Evolutionary conservation across 495 filamentous ascomycete species (phyloP).

Genomic region (Aspergillus carlsbadensis): DNA sequence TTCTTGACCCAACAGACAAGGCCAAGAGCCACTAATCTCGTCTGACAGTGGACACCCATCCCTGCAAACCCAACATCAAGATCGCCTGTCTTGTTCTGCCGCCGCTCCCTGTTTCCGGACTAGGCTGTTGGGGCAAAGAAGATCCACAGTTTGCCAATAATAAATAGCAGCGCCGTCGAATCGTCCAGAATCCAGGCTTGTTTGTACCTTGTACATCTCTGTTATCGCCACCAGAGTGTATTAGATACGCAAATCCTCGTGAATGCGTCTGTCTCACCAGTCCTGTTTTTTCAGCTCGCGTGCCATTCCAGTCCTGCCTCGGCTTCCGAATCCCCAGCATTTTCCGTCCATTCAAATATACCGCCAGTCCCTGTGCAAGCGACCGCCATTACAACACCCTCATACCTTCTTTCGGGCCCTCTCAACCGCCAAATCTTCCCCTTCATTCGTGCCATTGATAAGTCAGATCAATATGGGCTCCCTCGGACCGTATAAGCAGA

Average conservation of each 20-base stretch:
- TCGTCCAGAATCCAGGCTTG: conserved; percentile 1
- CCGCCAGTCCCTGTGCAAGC: neutral
- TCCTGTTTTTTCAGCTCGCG: conserved; percentile 11
- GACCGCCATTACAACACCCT: neutral
- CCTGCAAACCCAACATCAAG: conserved; percentile 4
- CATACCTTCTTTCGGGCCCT: conserved; percentile 17
- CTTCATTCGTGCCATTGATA: conserved; percentile 1
- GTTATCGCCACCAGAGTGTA: conserved; percentile 3
- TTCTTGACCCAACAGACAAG: neutral
- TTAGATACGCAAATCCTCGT: conserved; percentile 1
- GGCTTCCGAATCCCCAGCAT: conserved; percentile 15
- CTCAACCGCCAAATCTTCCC: conserved; percentile 14
- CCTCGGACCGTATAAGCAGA: conserved; percentile 51
- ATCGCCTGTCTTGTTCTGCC: conserved; percentile 5
- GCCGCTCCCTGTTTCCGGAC: conserved; percentile 1
- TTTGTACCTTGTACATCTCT: neutral
- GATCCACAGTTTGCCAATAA: conserved; percentile 18
- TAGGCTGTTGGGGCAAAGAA: conserved; percentile 15
- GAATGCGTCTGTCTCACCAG: conserved; percentile 21
- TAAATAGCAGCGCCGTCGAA: neutral
- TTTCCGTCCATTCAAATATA: conserved; percentile 13
- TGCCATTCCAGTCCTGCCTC: conserved; percentile 20
- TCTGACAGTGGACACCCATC: neutral
- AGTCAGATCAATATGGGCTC: conserved; percentile 38
- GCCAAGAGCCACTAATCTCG: neutral